Evolutionary conservation across 169 alveolate species (phyloP), one percentile per base, ranked within the genome.

Genomic region (Plasmodium gonderi): DNA sequence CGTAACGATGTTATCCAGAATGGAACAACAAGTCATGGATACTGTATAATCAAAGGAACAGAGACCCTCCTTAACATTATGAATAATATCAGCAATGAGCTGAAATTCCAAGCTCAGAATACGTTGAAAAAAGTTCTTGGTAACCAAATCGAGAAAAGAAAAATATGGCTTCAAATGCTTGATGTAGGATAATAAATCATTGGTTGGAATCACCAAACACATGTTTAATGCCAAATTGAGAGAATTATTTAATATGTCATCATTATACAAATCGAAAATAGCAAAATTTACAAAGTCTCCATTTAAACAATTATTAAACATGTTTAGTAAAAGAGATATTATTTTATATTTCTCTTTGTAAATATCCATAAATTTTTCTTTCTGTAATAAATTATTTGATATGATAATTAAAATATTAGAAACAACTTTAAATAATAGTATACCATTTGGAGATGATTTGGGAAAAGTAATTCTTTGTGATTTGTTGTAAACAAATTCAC

Each of bases 221-320:
- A 98, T 94, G 90, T 95, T 94, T 93, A 97, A 95, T 11, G 98
- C 98, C 78, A 98, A 96, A 40, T 95, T 94, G 47, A 98, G 96
- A 9, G 98, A 97, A 80, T 97, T 96, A 79, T 97, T 97, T 85
- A 98, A 95, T 67, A 98, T 95, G 67, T 95, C 97, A 91, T 98
- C 99, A 38, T 97, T 97, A 92, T 98, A 98, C 23, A 98, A 95
- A 93, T 98, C 99, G 36, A 98, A 98, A 38, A 98, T 98, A 0
- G 98, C 99, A 92, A 97, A 98, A 93, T 97, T 97, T 64, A 97
- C 97, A 89, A 97, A 98, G 81, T 97, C 97, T 4, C 99, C 99
- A 40, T 97, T 97, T 33, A 98, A 96, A 47, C 98, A 97, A 95
- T 97, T 98, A 81, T 97, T 96, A 68, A 97, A 94, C 90, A 98